These are phyloP conservation scores for Scytalidium lignicola DNA, from an alignment of 2,329 filamentous ascomycete species.

Conservation along the genomic window DNA sequence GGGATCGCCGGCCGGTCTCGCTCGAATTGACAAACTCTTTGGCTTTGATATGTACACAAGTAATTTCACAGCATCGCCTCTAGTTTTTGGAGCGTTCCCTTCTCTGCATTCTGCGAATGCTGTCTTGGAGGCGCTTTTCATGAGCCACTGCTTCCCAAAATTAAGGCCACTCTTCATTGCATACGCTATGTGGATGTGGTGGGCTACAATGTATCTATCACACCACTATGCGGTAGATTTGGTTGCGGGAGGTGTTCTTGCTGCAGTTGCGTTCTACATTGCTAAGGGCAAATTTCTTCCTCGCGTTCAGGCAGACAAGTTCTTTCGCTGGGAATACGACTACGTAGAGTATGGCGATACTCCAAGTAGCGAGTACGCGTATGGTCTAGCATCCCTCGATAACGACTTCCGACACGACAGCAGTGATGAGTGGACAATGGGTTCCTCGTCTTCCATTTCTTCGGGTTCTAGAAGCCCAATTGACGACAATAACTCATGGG, in stretches of 20 bases:
- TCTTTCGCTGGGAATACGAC: slow-evolving; percentile 91
- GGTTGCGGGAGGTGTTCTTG: slow-evolving; percentile 76
- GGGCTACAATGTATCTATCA: slow-evolving; percentile 96
- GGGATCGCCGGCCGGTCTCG: slow-evolving; percentile 83
- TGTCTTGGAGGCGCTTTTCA: slow-evolving; percentile 84
- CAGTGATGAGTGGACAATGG: slow-evolving; percentile 86
- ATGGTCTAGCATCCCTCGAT: slow-evolving; percentile 34
- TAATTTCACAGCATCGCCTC: slow-evolving; percentile 80
- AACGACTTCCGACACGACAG: slow-evolving; percentile 37
- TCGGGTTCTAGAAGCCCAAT: slow-evolving; percentile 31
- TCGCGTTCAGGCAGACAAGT: slow-evolving; percentile 76
- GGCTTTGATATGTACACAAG: slow-evolving; percentile 91
- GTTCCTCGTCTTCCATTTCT: slow-evolving; percentile 60
- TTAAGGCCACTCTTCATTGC: slow-evolving; percentile 73
- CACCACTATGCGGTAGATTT: slow-evolving; percentile 96
- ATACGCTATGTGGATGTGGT: slow-evolving; percentile 94
- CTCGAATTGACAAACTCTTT: slow-evolving; percentile 83
- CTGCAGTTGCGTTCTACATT: slow-evolving; percentile 76
- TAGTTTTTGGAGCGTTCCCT: slow-evolving; percentile 93
- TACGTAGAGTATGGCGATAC: slow-evolving; percentile 79
- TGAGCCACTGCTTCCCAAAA: slow-evolving; percentile 86
- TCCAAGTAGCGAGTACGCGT: slow-evolving; percentile 49
- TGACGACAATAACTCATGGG: slow-evolving; percentile 55
- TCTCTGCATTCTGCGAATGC: slow-evolving; percentile 88
- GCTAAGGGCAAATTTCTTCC: slow-evolving; percentile 77